phyloP scores from a whole-genome alignment of 345 rosid genomes.

The Abelmoschus esculentus region DNA sequence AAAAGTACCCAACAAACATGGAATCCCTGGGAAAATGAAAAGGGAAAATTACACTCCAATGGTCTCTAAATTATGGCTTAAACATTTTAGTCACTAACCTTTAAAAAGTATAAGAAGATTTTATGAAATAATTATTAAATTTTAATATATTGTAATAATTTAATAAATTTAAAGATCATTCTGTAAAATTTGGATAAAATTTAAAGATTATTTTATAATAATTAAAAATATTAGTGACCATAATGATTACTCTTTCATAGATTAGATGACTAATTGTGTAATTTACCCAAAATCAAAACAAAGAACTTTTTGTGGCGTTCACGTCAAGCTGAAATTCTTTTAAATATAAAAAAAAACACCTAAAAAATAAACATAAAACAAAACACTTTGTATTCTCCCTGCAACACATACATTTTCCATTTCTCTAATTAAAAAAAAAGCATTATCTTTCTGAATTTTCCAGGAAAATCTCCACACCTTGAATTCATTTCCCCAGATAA shows the following conservation, averaged over 20 bases:
- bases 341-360: slow-evolving; percentile 8
- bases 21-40: slow-evolving; percentile 17
- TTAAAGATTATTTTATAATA: too few relatives aligned
- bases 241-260: background rate
- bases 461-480: slow-evolving; percentile 13
- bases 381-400: slow-evolving; percentile 3
- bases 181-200: too few relatives aligned
- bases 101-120: too few relatives aligned
- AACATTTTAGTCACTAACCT: too few relatives aligned
- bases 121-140: too few relatives aligned
- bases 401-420: slow-evolving; percentile 9
- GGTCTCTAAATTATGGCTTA: too few relatives aligned
- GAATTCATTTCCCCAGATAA: slow-evolving; percentile 21
- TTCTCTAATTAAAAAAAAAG: background rate
- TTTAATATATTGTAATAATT: too few relatives aligned
- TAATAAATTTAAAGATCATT: too few relatives aligned
- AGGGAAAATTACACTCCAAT: background rate
- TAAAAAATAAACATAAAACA: background rate
- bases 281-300: background rate
- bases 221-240: background rate
- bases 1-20: slow-evolving; percentile 32
- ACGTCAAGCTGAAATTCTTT: slow-evolving; percentile 34
- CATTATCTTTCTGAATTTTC: slow-evolving; percentile 15
- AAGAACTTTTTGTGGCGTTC: slow-evolving; percentile 28
- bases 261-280: too few relatives aligned